Evolutionary conservation across 306 rosid genomes (phyloP).

Genomic region (Dryas alaskensis): DNA sequence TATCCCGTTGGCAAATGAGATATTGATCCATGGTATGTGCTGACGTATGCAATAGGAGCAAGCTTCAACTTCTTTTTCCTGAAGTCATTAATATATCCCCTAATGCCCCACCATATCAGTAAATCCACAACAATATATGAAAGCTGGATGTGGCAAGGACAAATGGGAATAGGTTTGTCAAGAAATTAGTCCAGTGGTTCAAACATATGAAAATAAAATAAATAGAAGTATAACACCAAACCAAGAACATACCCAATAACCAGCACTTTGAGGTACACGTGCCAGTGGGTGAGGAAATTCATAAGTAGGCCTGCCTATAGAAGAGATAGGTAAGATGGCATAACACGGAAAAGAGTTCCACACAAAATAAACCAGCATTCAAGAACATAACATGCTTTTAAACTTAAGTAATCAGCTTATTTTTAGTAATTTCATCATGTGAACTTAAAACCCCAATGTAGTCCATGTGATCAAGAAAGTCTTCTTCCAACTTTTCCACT

Average conservation of each 20-base stretch:
- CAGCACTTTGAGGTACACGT: slow-evolving; percentile 88
- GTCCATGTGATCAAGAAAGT: not conserved
- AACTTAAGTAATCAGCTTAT: not conserved
- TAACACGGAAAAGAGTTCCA: slow-evolving; percentile 10
- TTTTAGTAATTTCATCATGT: not conserved
- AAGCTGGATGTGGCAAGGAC: slow-evolving; percentile 55
- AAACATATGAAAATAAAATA: slow-evolving; percentile 30
- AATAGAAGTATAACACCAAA: slow-evolving; percentile 19
- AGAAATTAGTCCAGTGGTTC: slow-evolving; percentile 24
- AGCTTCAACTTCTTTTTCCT: slow-evolving; percentile 82
- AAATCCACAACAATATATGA: slow-evolving; percentile 88
- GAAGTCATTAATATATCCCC: slow-evolving; percentile 82
- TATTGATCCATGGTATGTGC: slow-evolving; percentile 86
- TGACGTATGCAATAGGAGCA: slow-evolving; percentile 92
- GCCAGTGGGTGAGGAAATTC: slow-evolving; percentile 95
- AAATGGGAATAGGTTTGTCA: slow-evolving; percentile 26
- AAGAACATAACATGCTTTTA: slow-evolving; percentile 9
- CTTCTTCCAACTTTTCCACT: not conserved
- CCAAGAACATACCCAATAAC: slow-evolving; percentile 75
- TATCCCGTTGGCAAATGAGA: slow-evolving; percentile 96
- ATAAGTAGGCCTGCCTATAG: slow-evolving; percentile 80
- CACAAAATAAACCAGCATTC: slow-evolving; percentile 14
- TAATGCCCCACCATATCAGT: slow-evolving; percentile 93
- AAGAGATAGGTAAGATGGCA: slow-evolving; percentile 31
- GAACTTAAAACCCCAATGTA: not conserved